phyloP scores from a whole-genome alignment of 2,329 filamentous ascomycete species.

The Microascus cirrosus region DNA sequence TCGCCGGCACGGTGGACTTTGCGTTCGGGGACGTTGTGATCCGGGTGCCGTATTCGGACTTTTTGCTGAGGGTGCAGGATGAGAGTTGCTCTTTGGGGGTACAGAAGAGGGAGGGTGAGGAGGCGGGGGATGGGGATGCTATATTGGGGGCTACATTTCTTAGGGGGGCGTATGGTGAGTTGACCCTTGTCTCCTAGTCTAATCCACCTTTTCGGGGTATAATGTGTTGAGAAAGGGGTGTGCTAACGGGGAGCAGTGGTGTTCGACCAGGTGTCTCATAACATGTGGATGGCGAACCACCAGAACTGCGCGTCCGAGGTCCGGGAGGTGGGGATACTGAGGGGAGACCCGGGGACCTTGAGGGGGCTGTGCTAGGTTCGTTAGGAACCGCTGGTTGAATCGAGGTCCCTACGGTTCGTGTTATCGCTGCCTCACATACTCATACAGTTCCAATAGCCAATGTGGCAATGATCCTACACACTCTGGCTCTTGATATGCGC shows the following conservation, averaged over 20 bases:
- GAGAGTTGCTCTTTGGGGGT: conserved; percentile 22
- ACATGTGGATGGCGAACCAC: conserved; percentile 25
- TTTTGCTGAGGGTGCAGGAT: conserved; percentile 34
- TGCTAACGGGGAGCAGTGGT: conserved; percentile 17
- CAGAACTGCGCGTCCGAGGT: conserved; percentile 23
- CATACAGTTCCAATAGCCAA: background rate
- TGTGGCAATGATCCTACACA: background rate
- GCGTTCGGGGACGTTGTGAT: conserved; percentile 26
- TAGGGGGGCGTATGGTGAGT: conserved; percentile 22
- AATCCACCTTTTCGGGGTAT: background rate
- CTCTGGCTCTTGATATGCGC: background rate
- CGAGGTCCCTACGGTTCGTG: no score
- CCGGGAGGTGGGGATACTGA: conserved; percentile 18
- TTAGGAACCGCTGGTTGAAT: no score
- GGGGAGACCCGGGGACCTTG: conserved; percentile 12
- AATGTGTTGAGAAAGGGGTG: background rate
- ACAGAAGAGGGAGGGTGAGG: conserved; percentile 16
- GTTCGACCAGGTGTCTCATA: conserved; percentile 24
- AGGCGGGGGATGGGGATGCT: conserved; percentile 14
- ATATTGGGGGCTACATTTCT: conserved; percentile 26
- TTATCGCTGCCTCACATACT: background rate
- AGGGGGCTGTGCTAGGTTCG: conserved; percentile 1
- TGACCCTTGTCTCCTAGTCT: background rate
- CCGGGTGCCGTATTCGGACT: conserved; percentile 32
- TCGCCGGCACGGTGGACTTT: conserved; percentile 33